Conservation (phyloP, 192 early-diverging fungal species). For the Coemansia sp. region DNA sequence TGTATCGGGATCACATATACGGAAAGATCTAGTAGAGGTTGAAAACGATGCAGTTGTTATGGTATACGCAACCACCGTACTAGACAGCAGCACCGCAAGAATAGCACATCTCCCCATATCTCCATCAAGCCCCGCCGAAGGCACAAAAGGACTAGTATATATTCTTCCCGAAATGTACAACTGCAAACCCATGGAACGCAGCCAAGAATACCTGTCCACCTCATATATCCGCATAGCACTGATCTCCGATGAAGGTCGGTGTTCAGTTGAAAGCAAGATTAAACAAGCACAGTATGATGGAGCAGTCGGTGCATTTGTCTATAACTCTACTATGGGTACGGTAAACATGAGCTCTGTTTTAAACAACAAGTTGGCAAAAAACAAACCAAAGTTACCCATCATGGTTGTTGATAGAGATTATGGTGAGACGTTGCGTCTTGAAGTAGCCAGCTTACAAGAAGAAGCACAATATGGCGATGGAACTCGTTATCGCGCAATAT, state of each 20-base stretch:
- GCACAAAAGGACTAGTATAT: slow-evolving; percentile 43
- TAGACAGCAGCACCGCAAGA: slow-evolving; percentile 27
- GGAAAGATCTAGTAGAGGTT: slow-evolving; percentile 46
- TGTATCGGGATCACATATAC: slow-evolving; percentile 23
- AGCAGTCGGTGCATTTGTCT: slow-evolving; percentile 45
- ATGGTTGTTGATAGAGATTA: slow-evolving; percentile 39
- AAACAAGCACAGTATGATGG: slow-evolving; percentile 46
- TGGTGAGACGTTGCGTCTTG: slow-evolving; percentile 35
- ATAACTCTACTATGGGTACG: slow-evolving; percentile 23
- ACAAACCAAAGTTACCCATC: slow-evolving; percentile 22
- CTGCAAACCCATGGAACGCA: slow-evolving; percentile 37
- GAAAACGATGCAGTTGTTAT: slow-evolving; percentile 36
- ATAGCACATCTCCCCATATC: slow-evolving; percentile 30
- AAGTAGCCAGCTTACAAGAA: slow-evolving; percentile 19
- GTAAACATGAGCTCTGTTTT: slow-evolving; percentile 15
- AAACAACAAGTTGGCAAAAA: slow-evolving; percentile 7
- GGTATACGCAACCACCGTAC: slow-evolving; percentile 31
- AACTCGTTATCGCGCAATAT: slow-evolving; percentile 34
- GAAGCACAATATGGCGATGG: slow-evolving; percentile 14
- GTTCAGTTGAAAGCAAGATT: slow-evolving; percentile 29
- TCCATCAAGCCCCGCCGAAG: slow-evolving; percentile 19
- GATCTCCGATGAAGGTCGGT: slow-evolving; percentile 30
- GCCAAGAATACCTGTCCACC: slow-evolving; percentile 16
- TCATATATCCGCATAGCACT: slow-evolving; percentile 44
- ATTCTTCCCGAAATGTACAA: slow-evolving; percentile 13